Base-by-base conservation (phyloP, 148 eudicot genomes). In the Polygonum maritimum region DNA sequence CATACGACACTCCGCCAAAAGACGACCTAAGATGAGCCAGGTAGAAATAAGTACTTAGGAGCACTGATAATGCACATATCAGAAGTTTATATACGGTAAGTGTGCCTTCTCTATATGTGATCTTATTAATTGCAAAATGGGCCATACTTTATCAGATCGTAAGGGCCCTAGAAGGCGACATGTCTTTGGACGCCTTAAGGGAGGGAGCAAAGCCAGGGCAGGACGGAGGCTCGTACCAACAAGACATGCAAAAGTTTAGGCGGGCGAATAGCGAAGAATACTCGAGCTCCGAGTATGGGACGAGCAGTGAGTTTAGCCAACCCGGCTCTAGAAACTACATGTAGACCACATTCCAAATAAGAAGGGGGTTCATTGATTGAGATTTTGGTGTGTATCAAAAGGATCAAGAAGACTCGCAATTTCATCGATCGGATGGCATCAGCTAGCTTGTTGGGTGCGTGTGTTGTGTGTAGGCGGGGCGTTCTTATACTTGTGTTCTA, bases 1-100 rank as follows among this genome's bases (percentile, higher is more conserved):
- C 52, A 83, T 90, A n/a, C 82, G 91, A 60, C 92, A 90, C 76
- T 87, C 96, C 18, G 93, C 92, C 9, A 86, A 85, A 73, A 85
- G 85, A 74, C 90, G 98, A 11, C 92, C 98, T 0, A 92, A 81
- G 84, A 92, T 92, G 97, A 90, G 97, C 71, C 91, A 92, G 93
- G 97, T 92, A 55, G 52, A 45, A 31, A 14, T 15, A 44, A 44
- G 0, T 44, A 7, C 11, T 44, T 44, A 44, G 9, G 7, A 6
- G 47, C 47, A 6, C 47, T 7, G 47, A 44, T 6, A 7, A 44
- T 6, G 47, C 6, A 7, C 9, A 44, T 44, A 41, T 7, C 1
- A 41, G 1, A 41, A 1, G 6, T 41, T 6, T 26, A 26, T 26
- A 5, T 5, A 5, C 5, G 5, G 8, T 7, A 41, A 1, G 45